Percentiles rank a stretch among this genome's conserved stretches.
phyloP scores from a whole-genome alignment of 2,329 filamentous ascomycete genomes.

The Cadophora gregata region DNA sequence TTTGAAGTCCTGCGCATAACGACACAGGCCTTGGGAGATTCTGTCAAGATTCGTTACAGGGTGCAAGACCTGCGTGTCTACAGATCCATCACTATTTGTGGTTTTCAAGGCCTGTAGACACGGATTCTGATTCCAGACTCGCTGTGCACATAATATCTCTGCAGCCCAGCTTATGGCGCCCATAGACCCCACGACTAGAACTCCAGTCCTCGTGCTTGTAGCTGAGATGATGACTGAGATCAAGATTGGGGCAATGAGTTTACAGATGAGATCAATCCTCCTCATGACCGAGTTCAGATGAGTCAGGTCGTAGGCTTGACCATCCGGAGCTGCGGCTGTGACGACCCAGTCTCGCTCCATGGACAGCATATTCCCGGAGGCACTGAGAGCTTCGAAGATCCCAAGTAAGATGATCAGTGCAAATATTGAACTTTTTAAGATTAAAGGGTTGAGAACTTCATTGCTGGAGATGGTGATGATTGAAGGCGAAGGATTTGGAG shows the following conservation, averaged over 20 bases:
- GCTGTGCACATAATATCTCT: conserved; percentile 48
- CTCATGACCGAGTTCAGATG: conserved; percentile 60
- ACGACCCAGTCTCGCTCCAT: conserved; percentile 56
- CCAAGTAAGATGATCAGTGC: conserved; percentile 47
- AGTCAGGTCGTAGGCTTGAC: conserved; percentile 48
- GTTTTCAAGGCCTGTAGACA: conserved; percentile 42
- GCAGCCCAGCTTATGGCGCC: conserved; percentile 50
- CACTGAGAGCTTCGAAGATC: conserved; percentile 50
- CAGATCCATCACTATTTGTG: neutral
- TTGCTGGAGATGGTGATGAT: neutral
- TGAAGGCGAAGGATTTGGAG: conserved; percentile 7
- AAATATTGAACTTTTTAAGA: conserved; percentile 45
- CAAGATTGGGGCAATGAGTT: conserved; percentile 58
- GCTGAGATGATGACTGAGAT: conserved; percentile 55
- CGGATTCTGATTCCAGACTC: conserved; percentile 48
- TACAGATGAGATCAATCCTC: conserved; percentile 62
- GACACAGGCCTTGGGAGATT: conserved; percentile 21
- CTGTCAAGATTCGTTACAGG: neutral
- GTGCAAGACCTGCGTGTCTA: neutral
- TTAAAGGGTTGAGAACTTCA: neutral
- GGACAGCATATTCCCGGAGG: conserved; percentile 51
- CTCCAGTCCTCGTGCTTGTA: conserved; percentile 50
- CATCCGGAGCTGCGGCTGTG: conserved; percentile 45
- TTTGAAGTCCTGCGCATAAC: conserved; percentile 44
- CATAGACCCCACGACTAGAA: conserved; percentile 52